Percentiles rank a stretch among this genome's conserved stretches.
phyloP scores from a whole-genome alignment of 2,329 filamentous ascomycete species.

The Epichloe sylvatica region DNA sequence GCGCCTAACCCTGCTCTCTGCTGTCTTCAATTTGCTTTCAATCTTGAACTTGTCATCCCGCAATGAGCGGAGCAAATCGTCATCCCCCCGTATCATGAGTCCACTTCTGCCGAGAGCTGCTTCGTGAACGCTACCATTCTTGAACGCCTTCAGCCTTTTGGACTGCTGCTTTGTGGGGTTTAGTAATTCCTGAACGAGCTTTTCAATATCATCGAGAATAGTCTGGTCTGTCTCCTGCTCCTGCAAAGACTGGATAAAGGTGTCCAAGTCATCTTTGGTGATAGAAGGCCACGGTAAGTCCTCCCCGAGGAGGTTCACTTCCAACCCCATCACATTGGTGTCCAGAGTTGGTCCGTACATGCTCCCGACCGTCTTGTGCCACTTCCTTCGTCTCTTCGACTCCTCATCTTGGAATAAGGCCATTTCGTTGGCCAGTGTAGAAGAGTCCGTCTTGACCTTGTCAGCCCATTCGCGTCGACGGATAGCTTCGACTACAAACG shows the following conservation, averaged over 20 bases:
- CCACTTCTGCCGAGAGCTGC: conserved; percentile 77
- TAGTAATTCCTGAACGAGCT: conserved; percentile 65
- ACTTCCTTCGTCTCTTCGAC: conserved; percentile 72
- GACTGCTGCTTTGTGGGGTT: conserved; percentile 74
- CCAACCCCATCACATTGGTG: conserved; percentile 58
- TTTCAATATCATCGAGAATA: conserved; percentile 57
- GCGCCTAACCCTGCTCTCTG: conserved; percentile 77
- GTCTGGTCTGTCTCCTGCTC: conserved; percentile 50
- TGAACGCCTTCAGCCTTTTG: conserved; percentile 83
- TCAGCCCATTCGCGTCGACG: conserved; percentile 81
- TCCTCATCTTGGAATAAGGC: conserved; percentile 87
- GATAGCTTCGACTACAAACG: conserved; percentile 73
- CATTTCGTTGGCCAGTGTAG: conserved; percentile 82
- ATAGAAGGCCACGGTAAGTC: conserved; percentile 68
- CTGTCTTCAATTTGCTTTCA: conserved; percentile 63
- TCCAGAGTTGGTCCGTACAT: conserved; percentile 57
- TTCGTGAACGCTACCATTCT: conserved; percentile 90
- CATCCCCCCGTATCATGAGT: conserved; percentile 71
- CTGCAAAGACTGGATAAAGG: conserved; percentile 55
- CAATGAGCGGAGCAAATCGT: conserved; percentile 63
- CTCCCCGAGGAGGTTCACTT: conserved; percentile 72
- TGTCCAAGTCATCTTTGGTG: conserved; percentile 59
- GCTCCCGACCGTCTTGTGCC: conserved; percentile 73
- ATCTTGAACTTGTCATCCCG: conserved; percentile 68
- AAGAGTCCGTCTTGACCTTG: conserved; percentile 77